Evolutionary conservation across 2,329 filamentous ascomycete species (phyloP).

Genomic region (Phyllosticta ampelicida): DNA sequence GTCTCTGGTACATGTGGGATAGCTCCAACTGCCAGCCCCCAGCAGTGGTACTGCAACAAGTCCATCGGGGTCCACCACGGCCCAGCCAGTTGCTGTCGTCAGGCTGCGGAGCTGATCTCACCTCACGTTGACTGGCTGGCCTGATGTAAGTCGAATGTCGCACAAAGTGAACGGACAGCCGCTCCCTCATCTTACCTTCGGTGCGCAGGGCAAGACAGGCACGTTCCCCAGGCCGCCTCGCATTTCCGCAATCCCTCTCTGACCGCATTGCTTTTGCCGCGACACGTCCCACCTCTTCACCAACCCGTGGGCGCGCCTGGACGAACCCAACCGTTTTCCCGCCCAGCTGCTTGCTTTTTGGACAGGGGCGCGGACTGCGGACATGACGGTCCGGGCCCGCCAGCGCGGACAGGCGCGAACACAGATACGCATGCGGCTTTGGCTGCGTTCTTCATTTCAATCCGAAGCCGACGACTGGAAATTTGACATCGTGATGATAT

Average conservation of each 20-base stretch:
- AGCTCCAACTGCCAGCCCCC: neutral
- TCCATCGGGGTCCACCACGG: neutral
- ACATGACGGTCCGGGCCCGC: neutral
- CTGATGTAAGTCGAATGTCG: neutral
- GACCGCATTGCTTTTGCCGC: neutral
- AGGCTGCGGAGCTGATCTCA: neutral
- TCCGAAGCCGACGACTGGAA: neutral
- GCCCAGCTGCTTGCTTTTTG: neutral
- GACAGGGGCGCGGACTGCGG: neutral
- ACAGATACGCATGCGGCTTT: neutral
- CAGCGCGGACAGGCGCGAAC: neutral
- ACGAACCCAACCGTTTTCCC: neutral
- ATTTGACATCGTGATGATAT: neutral
- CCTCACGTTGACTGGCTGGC: neutral
- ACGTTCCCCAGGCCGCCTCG: neutral
- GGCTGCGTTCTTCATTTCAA: neutral
- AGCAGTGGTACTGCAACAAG: neutral
- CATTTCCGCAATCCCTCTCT: neutral
- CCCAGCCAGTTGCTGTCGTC: neutral
- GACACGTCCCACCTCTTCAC: neutral
- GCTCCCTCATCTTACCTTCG: neutral
- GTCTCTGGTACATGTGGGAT: neutral
- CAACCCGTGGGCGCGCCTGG: neutral
- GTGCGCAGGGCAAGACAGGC: neutral
- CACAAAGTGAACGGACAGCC: neutral